phyloP scores from a whole-genome alignment of 208 protist genomes.

The Leishmania gerbilli region DNA sequence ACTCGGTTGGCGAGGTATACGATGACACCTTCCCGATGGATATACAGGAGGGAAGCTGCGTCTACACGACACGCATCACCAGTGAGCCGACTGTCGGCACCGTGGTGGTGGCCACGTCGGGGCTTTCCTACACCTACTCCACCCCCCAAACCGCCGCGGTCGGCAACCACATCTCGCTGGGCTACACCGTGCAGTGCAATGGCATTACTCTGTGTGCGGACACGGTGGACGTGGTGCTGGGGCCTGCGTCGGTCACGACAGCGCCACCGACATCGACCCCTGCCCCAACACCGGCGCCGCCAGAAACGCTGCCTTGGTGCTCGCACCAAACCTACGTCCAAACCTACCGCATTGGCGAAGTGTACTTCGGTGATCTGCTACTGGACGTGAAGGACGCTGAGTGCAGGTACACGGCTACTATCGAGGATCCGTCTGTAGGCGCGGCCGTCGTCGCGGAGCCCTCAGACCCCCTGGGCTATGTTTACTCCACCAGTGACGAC shows the following conservation, averaged over 20 bases:
- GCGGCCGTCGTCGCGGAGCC: slow-evolving; percentile 18
- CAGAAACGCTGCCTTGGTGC: slow-evolving; percentile 21
- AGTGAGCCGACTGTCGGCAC: slow-evolving; percentile 27
- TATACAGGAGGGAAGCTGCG: slow-evolving; percentile 26
- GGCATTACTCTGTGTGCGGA: slow-evolving; percentile 42
- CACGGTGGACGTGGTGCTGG: slow-evolving; percentile 24
- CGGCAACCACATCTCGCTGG: slow-evolving; percentile 21
- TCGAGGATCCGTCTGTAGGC: slow-evolving; percentile 31
- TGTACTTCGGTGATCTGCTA: slow-evolving; percentile 25
- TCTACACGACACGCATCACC: slow-evolving; percentile 31
- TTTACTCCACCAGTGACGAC: slow-evolving; percentile 32
- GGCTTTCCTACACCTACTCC: slow-evolving; percentile 30
- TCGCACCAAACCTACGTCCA: slow-evolving; percentile 24
- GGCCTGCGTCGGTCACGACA: slow-evolving; percentile 10
- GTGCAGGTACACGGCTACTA: slow-evolving; percentile 37
- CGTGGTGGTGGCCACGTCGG: slow-evolving; percentile 10
- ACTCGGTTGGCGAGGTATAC: slow-evolving; percentile 18
- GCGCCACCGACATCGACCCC: neutral
- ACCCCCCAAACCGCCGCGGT: slow-evolving; percentile 16
- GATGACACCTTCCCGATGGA: slow-evolving; percentile 38
- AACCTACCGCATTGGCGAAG: slow-evolving; percentile 33
- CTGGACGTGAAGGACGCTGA: slow-evolving; percentile 32
- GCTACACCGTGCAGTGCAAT: slow-evolving; percentile 41
- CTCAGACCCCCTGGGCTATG: slow-evolving; percentile 36
- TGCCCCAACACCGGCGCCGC: slow-evolving; percentile 6